phyloP scores from a whole-genome alignment of 164 flowering plant species.

The Piper betle region DNA sequence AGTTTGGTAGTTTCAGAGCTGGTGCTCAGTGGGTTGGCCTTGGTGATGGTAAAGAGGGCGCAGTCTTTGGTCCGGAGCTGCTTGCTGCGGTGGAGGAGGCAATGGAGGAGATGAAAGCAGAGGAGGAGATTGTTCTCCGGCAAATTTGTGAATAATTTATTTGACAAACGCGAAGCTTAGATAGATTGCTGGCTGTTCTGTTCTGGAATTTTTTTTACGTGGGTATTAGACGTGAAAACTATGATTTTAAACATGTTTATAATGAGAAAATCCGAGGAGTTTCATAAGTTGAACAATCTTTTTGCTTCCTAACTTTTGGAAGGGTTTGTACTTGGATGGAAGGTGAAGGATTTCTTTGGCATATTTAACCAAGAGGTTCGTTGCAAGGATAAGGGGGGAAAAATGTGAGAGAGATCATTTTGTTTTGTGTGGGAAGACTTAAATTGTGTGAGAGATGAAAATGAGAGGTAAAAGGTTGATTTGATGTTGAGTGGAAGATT shows the following conservation, averaged over 20 bases:
- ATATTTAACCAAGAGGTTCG: too few relatives aligned
- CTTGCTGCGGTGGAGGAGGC: conserved; percentile 24
- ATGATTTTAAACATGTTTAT: background rate
- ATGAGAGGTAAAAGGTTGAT: too few relatives aligned
- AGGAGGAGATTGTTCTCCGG: conserved; percentile 14
- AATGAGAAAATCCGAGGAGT: background rate
- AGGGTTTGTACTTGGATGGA: too few relatives aligned
- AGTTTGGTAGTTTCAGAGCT: conserved; percentile 15
- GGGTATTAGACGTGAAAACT: background rate
- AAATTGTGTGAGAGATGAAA: too few relatives aligned
- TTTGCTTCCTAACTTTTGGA: too few relatives aligned
- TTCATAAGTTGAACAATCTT: too few relatives aligned
- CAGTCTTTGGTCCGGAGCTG: conserved; percentile 18
- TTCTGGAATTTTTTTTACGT: background rate
- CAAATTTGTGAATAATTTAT: background rate
- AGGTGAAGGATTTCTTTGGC: too few relatives aligned
- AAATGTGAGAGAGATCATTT: too few relatives aligned
- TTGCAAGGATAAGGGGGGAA: too few relatives aligned
- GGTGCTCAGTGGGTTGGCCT: background rate
- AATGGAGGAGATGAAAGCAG: conserved; percentile 21
- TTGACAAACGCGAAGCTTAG: too few relatives aligned
- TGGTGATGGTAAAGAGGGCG: conserved; percentile 4
- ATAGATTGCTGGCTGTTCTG: background rate
- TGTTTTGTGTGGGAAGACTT: too few relatives aligned
- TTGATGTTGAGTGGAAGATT: too few relatives aligned